Evolutionary conservation across 352 stramenopile species (phyloP).

Genomic region (Phytophthora agathidicida): DNA sequence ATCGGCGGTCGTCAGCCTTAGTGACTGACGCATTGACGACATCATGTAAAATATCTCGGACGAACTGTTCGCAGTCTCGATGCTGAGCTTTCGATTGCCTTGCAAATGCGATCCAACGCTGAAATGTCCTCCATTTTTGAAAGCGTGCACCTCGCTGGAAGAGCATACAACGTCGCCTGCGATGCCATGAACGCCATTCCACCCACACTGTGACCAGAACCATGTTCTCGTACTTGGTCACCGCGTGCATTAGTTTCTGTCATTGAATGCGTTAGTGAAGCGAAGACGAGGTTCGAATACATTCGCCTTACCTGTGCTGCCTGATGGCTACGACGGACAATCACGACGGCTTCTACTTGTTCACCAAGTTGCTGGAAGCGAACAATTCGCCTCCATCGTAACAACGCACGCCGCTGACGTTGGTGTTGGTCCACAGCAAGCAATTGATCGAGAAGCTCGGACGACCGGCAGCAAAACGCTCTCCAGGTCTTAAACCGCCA

Average conservation of each 20-base stretch:
- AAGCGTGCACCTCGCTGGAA: slow-evolving; percentile 16
- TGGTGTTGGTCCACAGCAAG: slow-evolving; percentile 12
- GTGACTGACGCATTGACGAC: neutral
- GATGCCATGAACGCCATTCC: slow-evolving; percentile 21
- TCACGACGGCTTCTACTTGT: slow-evolving; percentile 13
- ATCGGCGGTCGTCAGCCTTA: neutral
- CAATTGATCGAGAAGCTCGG: slow-evolving; percentile 8
- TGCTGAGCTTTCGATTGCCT: slow-evolving; percentile 6
- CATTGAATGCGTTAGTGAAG: neutral
- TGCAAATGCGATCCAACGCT: slow-evolving; percentile 12
- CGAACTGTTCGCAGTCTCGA: neutral
- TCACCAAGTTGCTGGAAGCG: slow-evolving; percentile 15
- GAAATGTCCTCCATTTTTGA: slow-evolving; percentile 10
- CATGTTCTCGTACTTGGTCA: slow-evolving; percentile 2
- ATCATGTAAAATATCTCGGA: slow-evolving; percentile 10
- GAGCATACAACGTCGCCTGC: slow-evolving; percentile 1
- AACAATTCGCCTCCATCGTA: slow-evolving; percentile 14
- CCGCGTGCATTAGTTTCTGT: slow-evolving; percentile 11
- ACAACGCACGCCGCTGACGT: slow-evolving; percentile 10
- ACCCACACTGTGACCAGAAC: slow-evolving; percentile 22
- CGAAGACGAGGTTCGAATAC: neutral
- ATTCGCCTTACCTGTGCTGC: slow-evolving; percentile 9
- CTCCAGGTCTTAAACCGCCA: slow-evolving; percentile 14
- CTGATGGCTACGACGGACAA: slow-evolving; percentile 12
- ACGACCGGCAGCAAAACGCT: slow-evolving; percentile 13